These are phyloP conservation scores for Cladorrhinum samala DNA, from an alignment of 495 filamentous ascomycete genomes.

Conservation along the genomic window DNA sequence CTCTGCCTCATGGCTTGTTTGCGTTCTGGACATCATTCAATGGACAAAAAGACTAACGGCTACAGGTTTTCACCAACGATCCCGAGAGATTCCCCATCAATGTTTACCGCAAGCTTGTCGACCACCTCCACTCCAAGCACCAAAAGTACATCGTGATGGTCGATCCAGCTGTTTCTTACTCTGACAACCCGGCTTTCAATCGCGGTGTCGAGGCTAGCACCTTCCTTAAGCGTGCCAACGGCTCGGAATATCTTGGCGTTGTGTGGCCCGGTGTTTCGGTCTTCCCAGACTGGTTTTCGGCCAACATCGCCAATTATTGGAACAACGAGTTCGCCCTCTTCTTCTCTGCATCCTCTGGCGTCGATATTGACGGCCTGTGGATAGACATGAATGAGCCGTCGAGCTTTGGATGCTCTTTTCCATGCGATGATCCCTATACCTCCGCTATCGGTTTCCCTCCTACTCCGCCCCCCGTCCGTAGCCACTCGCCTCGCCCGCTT, in stretches of 20 bases:
- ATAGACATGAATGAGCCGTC: slow-evolving; percentile 80
- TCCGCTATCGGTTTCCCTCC: slow-evolving; percentile 59
- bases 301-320: slow-evolving; percentile 64
- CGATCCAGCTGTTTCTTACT: slow-evolving; percentile 70
- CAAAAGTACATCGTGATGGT: slow-evolving; percentile 87
- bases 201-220: slow-evolving; percentile 55
- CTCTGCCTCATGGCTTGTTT: no score
- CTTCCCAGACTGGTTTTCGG: slow-evolving; percentile 81
- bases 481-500: slow-evolving; percentile 42
- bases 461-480: slow-evolving; percentile 58
- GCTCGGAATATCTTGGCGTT: slow-evolving; percentile 65
- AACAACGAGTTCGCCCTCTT: slow-evolving; percentile 63
- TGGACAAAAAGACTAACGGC: no score
- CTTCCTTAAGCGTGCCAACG: slow-evolving; percentile 61
- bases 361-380: slow-evolving; percentile 84
- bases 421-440: slow-evolving; percentile 57
- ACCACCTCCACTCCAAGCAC: slow-evolving; percentile 63
- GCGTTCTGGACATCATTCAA: background rate
- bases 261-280: slow-evolving; percentile 82
- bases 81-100: slow-evolving; percentile 62
- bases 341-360: slow-evolving; percentile 57
- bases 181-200: slow-evolving; percentile 60
- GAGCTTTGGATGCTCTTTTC: slow-evolving; percentile 62
- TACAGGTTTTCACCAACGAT: slow-evolving; percentile 68
- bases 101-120: slow-evolving; percentile 62